phyloP scores from a whole-genome alignment of 352 stramenopile species.

The Pythium pyrilobum region DNA sequence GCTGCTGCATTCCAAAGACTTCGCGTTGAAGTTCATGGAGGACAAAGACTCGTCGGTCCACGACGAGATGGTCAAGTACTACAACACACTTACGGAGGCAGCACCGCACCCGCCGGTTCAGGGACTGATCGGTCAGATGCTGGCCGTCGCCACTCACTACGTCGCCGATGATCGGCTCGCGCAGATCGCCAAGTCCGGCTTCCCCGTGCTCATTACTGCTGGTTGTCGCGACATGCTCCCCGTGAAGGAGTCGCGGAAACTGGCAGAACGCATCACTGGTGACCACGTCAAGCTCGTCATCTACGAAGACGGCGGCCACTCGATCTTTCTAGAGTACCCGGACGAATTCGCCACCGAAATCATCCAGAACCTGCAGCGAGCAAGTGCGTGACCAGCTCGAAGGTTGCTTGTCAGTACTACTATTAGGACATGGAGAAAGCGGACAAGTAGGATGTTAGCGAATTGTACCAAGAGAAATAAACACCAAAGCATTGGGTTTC shows the following conservation, averaged over 20 bases:
- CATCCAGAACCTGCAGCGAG: background rate
- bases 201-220: constrained; percentile 49
- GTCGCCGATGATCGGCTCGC: constrained; percentile 42
- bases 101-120: background rate
- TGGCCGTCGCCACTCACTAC: constrained; percentile 31
- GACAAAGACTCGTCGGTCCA: constrained; percentile 11
- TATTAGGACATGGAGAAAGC: too few species aligned
- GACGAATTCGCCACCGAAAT: background rate
- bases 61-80: constrained; percentile 9
- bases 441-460: too few species aligned
- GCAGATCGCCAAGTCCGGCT: constrained; percentile 30
- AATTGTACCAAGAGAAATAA: too few species aligned
- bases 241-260: background rate
- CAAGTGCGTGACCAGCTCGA: too few species aligned
- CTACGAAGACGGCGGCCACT: background rate
- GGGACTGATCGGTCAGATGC: constrained; percentile 12
- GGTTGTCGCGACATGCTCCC: constrained; percentile 31
- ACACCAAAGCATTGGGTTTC: too few species aligned
- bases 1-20: constrained; percentile 32
- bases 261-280: background rate
- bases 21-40: constrained; percentile 25
- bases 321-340: background rate
- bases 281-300: background rate
- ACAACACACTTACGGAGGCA: background rate
- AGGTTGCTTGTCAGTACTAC: too few species aligned